These are phyloP conservation scores for Sugiyamaella xylanicola DNA, from an alignment of 1,139 yeast species.

Conservation along the genomic window DNA sequence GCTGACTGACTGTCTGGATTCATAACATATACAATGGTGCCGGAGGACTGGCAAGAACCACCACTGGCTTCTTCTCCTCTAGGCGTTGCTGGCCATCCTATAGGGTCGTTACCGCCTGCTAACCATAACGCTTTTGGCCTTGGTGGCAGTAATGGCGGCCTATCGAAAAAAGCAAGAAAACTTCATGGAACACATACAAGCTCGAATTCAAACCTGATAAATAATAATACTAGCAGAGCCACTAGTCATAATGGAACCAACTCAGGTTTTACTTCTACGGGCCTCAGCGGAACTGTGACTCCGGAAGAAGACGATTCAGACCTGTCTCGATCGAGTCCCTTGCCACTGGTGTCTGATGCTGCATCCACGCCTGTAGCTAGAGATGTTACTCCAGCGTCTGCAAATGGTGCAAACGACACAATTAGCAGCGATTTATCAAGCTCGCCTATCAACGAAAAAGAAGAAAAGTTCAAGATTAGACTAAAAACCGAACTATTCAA, in stretches of 20 bases:
- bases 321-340: neutral
- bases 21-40: conserved; percentile 11
- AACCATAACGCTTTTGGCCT: conserved; percentile 48
- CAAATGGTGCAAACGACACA: neutral
- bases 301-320: conserved; percentile 14
- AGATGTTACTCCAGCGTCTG: neutral
- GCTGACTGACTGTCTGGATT: neutral
- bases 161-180: conserved; percentile 5
- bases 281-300: conserved; percentile 12
- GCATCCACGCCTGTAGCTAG: too few relatives aligned
- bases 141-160: conserved; percentile 29
- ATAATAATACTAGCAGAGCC: neutral
- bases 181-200: neutral
- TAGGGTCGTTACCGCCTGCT: conserved; percentile 61
- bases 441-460: conserved; percentile 23
- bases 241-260: neutral
- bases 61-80: conserved; percentile 54
- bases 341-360: too few relatives aligned
- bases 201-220: too few relatives aligned
- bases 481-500: conserved; percentile 47
- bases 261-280: conserved; percentile 10
- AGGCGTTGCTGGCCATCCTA: conserved; percentile 64
- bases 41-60: conserved; percentile 56
- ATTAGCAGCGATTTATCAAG: neutral
- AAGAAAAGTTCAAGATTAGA: conserved; percentile 35